phyloP scores from a whole-genome alignment of 257 asterid species.

The Vinca minor region DNA sequence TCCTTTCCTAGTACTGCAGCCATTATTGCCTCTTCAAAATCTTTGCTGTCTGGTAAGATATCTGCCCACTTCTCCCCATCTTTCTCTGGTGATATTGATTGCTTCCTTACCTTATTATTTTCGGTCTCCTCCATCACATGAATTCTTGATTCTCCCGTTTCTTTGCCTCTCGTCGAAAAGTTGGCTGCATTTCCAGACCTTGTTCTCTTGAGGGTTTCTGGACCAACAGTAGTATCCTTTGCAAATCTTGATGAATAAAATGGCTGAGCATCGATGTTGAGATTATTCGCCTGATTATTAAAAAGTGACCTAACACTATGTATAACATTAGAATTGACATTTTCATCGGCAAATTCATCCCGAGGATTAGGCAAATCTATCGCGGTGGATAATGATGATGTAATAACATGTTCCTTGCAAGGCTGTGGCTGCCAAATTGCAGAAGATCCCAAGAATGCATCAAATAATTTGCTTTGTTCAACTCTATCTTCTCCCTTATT shows the following conservation, averaged over 20 bases:
- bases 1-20: slow-evolving; percentile 62
- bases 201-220: slow-evolving; percentile 62
- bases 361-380: slow-evolving; percentile 16
- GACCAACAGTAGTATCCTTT: slow-evolving; percentile 12
- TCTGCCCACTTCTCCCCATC: slow-evolving; percentile 37
- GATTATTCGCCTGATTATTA: slow-evolving; percentile 30
- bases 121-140: slow-evolving; percentile 27
- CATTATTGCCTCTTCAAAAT: slow-evolving; percentile 74
- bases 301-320: slow-evolving; percentile 17
- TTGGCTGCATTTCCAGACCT: slow-evolving; percentile 46
- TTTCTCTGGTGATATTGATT: slow-evolving; percentile 35
- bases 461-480: slow-evolving; percentile 66
- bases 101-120: slow-evolving; percentile 34
- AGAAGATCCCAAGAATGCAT: slow-evolving; percentile 75
- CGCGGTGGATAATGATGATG: slow-evolving; percentile 15
- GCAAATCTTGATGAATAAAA: slow-evolving; percentile 42
- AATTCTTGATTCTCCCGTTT: slow-evolving; percentile 21
- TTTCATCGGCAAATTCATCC: slow-evolving; percentile 64
- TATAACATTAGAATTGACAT: slow-evolving; percentile 29
- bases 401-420: slow-evolving; percentile 44
- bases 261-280: slow-evolving; percentile 70
- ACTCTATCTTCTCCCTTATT: slow-evolving; percentile 50
- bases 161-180: slow-evolving; percentile 11
- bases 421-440: slow-evolving; percentile 99
- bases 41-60: slow-evolving; percentile 66